A percentile compares a stretch with the other conserved stretches of the same genome.
phyloP scores from a whole-genome alignment of 2,329 filamentous ascomycete genomes.

The Paradendryphiella salina region DNA sequence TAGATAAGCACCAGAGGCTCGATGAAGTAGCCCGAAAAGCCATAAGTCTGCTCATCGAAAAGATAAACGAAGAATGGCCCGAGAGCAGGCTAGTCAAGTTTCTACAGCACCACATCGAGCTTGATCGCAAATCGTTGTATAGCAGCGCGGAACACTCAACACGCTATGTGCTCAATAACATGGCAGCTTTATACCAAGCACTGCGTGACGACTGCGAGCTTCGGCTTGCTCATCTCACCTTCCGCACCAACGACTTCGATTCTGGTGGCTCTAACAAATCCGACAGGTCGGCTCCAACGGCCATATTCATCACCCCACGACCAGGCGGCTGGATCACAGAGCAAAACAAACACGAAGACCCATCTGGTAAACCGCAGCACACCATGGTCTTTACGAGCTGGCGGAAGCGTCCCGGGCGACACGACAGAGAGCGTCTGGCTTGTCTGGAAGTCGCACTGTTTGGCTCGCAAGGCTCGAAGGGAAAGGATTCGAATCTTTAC shows the following conservation, averaged over 20 bases:
- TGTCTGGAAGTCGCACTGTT: conserved; percentile 14
- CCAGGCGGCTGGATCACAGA: too few species aligned
- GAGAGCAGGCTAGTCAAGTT: not conserved
- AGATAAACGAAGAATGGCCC: not conserved
- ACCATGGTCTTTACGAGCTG: conserved; percentile 25
- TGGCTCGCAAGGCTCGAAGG: not conserved
- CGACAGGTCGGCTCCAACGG: too few species aligned
- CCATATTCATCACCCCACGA: too few species aligned
- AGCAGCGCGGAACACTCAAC: not conserved
- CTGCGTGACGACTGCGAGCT: conserved; percentile 9
- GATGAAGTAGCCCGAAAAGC: not conserved
- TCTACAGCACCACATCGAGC: not conserved
- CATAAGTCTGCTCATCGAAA: not conserved
- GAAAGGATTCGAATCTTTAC: not conserved
- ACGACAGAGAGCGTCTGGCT: conserved; percentile 14
- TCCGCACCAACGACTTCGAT: conserved; percentile 1
- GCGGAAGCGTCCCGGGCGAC: conserved; percentile 8
- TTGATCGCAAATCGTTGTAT: conserved; percentile 1
- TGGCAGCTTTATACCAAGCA: conserved; percentile 13
- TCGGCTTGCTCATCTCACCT: conserved; percentile 9
- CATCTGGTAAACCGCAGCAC: too few species aligned
- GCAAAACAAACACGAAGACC: too few species aligned
- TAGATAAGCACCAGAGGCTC: not conserved
- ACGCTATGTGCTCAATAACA: conserved; percentile 11
- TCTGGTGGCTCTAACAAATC: conserved; percentile 11